Conservation (phyloP, 768 basidiomycete genomes). For the Mycena albidolilacea region DNA sequence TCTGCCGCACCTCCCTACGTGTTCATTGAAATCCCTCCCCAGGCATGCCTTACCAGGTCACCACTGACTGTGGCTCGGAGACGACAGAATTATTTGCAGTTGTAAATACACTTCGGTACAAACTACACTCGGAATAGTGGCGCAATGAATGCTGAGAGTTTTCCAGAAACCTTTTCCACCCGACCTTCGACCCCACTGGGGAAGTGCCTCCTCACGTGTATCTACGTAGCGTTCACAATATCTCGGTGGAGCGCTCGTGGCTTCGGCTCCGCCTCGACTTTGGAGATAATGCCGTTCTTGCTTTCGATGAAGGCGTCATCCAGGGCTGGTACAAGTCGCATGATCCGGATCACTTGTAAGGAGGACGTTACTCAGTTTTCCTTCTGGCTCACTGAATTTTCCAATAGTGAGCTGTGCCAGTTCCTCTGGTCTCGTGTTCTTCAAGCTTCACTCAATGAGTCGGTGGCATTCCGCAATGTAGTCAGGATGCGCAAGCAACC, state of each 20-base stretch:
- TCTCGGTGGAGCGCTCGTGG: constrained; percentile 51
- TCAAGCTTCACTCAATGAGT: constrained; percentile 32
- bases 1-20: constrained; percentile 8
- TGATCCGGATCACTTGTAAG: constrained; percentile 24
- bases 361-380: neutral
- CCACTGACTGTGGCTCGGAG: constrained; percentile 51
- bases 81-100: constrained; percentile 47
- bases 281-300: constrained; percentile 45
- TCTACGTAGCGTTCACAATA: constrained; percentile 47
- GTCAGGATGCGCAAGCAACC: constrained; percentile 47
- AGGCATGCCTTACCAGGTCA: constrained; percentile 44
- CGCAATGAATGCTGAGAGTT: constrained; percentile 36
- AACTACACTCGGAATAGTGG: neutral
- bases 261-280: constrained; percentile 44
- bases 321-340: neutral
- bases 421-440: constrained; percentile 44
- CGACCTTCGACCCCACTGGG: constrained; percentile 25
- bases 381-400: neutral
- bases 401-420: constrained; percentile 37
- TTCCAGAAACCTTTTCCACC: no score
- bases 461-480: constrained; percentile 43
- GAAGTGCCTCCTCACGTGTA: constrained; percentile 42
- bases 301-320: neutral
- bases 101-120: constrained; percentile 44
- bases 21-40: neutral